These are phyloP conservation scores for Sugiyamaella sp. DNA, from an alignment of 1,139 yeast species.

Conservation along the genomic window DNA sequence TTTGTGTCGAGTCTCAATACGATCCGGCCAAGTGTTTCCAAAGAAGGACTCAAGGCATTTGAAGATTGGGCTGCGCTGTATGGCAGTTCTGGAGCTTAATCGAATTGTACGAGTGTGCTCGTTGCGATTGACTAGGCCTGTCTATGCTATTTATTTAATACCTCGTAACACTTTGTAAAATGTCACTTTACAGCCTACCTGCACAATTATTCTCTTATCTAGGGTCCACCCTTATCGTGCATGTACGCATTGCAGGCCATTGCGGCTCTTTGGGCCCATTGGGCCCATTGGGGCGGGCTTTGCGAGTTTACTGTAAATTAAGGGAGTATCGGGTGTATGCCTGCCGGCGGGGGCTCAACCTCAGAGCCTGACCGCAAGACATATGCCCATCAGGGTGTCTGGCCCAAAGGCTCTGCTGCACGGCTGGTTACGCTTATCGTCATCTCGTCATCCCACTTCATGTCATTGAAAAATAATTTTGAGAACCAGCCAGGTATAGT, in stretches of 20 bases:
- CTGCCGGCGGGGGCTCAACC: too few species aligned
- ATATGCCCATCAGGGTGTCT: too few species aligned
- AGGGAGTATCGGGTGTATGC: too few species aligned
- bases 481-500: background rate
- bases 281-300: too few species aligned
- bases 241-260: background rate
- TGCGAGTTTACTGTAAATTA: too few species aligned
- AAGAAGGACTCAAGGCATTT: slow-evolving; percentile 74
- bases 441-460: background rate
- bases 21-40: slow-evolving; percentile 89
- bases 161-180: background rate
- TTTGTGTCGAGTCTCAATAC: slow-evolving; percentile 76
- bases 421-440: background rate
- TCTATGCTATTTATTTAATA: slow-evolving; percentile 1
- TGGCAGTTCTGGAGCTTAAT: slow-evolving; percentile 83
- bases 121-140: slow-evolving; percentile 1
- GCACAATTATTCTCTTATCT: slow-evolving; percentile 1
- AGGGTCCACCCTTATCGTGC: slow-evolving; percentile 11
- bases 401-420: background rate
- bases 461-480: background rate
- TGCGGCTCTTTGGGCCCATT: too few species aligned
- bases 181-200: background rate
- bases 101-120: slow-evolving; percentile 1
- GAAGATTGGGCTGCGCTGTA: slow-evolving; percentile 90
- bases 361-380: too few species aligned